Percentiles rank a stretch among this genome's conserved stretches.
phyloP scores from a whole-genome alignment of 208 protist species.

The Strigomonas culicis region DNA sequence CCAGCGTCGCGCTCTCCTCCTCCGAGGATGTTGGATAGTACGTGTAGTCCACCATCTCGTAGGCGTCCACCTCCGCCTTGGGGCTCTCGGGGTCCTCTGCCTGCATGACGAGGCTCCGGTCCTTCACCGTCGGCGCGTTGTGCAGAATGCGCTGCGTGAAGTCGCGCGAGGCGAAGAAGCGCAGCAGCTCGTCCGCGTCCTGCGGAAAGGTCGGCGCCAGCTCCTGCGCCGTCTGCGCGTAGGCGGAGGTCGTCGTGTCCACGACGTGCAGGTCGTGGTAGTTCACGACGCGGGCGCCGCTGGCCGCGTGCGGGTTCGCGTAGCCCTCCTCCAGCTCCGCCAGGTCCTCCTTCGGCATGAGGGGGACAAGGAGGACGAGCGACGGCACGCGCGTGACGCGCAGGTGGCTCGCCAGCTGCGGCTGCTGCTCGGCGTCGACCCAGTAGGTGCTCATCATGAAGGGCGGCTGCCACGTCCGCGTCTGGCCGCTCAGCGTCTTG shows the following conservation, averaged over 20 bases:
- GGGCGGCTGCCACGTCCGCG: constrained; percentile 14
- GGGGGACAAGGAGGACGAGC: constrained; percentile 23
- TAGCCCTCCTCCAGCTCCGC: constrained; percentile 8
- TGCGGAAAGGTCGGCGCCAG: constrained; percentile 26
- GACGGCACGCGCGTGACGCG: constrained; percentile 28
- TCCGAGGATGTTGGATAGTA: background rate
- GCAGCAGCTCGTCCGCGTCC: constrained; percentile 27
- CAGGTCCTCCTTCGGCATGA: constrained; percentile 15
- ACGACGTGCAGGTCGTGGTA: constrained; percentile 28
- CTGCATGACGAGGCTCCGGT: constrained; percentile 1
- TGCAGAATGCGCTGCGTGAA: constrained; percentile 15
- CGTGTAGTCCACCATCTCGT: background rate
- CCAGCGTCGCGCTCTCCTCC: background rate
- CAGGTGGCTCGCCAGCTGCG: constrained; percentile 21
- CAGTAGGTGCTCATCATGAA: constrained; percentile 29
- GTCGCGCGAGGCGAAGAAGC: constrained; percentile 29
- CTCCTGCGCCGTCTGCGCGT: constrained; percentile 18
- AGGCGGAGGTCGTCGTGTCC: constrained; percentile 13
- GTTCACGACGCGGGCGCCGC: constrained; percentile 21
- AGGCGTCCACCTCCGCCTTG: background rate
- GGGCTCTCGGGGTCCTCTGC: background rate
- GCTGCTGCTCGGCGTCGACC: constrained; percentile 41
- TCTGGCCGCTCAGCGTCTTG: constrained; percentile 18
- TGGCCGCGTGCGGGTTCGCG: background rate
- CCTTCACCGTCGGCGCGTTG: constrained; percentile 3